Conservation (phyloP, 116 monocot genomes). For the Dioscorea cayenensis region DNA sequence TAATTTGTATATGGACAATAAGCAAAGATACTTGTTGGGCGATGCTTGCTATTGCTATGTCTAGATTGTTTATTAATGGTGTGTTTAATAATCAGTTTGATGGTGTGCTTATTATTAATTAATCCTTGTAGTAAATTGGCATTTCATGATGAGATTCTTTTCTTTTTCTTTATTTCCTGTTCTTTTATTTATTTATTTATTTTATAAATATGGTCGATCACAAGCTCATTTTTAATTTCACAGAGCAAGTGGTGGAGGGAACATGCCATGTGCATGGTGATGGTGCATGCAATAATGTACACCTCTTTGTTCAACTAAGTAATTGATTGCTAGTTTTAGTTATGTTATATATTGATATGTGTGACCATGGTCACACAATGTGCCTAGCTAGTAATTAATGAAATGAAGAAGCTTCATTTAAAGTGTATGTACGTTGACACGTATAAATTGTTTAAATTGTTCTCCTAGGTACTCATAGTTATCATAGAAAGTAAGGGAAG, state of each 20-base stretch:
- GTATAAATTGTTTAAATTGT: not conserved
- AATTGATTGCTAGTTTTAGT: not conserved
- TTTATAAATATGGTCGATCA: too few relatives aligned
- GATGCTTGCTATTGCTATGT: not conserved
- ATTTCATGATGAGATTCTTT: slow-evolving; percentile 17
- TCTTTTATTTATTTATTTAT: too few relatives aligned
- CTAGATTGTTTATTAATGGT: slow-evolving; percentile 18
- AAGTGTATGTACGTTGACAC: not conserved
- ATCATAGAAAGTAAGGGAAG: not conserved
- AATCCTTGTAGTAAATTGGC: not conserved
- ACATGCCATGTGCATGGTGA: slow-evolving; percentile 25
- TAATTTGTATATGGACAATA: slow-evolving; percentile 15
- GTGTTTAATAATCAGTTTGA: slow-evolving; percentile 7
- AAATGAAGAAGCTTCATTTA: not conserved
- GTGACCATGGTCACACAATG: not conserved
- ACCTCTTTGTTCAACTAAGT: slow-evolving; percentile 1
- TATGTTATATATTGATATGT: not conserved
- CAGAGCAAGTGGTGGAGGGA: slow-evolving; percentile 5
- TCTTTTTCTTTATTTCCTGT: not conserved
- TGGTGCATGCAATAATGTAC: slow-evolving; percentile 10
- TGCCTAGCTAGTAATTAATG: not conserved
- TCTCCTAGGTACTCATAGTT: not conserved
- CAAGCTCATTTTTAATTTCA: not conserved
- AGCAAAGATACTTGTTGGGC: slow-evolving; percentile 8
- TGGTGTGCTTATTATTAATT: not conserved